Conservation (phyloP, 352 stramenopile species). For the Pythium dissotocum region DNA sequence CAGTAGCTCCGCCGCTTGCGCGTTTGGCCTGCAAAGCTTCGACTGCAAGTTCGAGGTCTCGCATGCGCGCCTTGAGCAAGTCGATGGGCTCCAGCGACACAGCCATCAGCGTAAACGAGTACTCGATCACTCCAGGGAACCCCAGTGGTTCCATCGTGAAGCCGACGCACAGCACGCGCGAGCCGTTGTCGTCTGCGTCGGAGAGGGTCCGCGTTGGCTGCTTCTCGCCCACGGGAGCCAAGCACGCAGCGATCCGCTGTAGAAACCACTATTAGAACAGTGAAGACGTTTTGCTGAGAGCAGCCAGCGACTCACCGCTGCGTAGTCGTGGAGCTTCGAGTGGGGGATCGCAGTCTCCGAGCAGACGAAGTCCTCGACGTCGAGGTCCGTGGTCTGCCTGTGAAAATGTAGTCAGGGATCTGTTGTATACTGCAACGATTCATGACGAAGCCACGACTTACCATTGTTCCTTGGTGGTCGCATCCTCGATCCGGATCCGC, state of each 20-base stretch:
- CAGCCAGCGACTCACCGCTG: neutral
- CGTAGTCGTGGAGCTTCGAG: neutral
- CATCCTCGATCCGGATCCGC: neutral
- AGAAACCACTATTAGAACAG: neutral
- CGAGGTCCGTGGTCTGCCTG: neutral
- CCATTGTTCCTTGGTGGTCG: neutral
- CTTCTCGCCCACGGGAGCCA: neutral
- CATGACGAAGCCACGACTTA: neutral
- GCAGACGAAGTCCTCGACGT: neutral
- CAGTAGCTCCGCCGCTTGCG: too few species aligned
- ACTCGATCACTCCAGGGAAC: neutral
- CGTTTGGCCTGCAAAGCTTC: neutral
- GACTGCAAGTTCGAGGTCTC: neutral
- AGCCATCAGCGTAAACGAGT: neutral
- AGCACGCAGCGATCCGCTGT: neutral
- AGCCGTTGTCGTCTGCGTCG: neutral
- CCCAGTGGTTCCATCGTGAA: neutral
- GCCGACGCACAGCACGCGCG: conserved; percentile 2
- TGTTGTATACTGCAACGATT: neutral
- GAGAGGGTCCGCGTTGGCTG: neutral
- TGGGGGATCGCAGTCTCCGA: neutral
- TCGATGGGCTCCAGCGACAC: neutral
- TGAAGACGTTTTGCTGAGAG: too few species aligned
- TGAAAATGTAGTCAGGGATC: neutral
- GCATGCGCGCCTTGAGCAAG: neutral